Conservation (phyloP, 129 eudicot species). For the carrot (Daucus carota) region DNA sequence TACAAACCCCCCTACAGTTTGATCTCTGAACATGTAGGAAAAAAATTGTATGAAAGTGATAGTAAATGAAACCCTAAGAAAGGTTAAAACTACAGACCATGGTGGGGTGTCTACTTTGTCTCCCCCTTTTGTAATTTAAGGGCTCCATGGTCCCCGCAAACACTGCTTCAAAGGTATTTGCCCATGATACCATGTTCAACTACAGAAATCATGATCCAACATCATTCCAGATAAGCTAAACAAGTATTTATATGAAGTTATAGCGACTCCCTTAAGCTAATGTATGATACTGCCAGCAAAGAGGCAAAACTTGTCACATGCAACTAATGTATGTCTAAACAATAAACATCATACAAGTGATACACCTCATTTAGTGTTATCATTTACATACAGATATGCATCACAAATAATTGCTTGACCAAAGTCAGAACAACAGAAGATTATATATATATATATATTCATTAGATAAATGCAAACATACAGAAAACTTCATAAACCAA, state of each 20-base stretch:
- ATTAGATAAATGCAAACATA: no score
- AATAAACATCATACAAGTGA: background rate
- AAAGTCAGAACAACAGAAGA: background rate
- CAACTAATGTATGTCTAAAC: background rate
- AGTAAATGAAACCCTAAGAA: background rate
- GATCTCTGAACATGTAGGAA: background rate
- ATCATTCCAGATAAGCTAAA: background rate
- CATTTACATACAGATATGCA: background rate
- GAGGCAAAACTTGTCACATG: slow-evolving; percentile 3
- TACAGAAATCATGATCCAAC: background rate
- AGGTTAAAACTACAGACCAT: background rate
- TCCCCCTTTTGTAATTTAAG: background rate
- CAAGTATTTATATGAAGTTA: background rate
- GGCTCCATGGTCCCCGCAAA: slow-evolving; percentile 4
- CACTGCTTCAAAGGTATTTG: slow-evolving; percentile 8
- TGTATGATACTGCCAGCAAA: background rate
- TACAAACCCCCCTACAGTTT: background rate
- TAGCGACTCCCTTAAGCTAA: background rate
- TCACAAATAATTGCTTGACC: background rate
- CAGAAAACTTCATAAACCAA: no score
- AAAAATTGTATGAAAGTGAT: background rate
- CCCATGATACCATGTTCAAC: background rate
- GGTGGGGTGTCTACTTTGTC: slow-evolving; percentile 1
- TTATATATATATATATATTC: no score
- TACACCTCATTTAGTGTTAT: background rate